Base-by-base conservation (phyloP, 2,329 filamentous ascomycete genomes). In the Rhynchosporium secalis region DNA sequence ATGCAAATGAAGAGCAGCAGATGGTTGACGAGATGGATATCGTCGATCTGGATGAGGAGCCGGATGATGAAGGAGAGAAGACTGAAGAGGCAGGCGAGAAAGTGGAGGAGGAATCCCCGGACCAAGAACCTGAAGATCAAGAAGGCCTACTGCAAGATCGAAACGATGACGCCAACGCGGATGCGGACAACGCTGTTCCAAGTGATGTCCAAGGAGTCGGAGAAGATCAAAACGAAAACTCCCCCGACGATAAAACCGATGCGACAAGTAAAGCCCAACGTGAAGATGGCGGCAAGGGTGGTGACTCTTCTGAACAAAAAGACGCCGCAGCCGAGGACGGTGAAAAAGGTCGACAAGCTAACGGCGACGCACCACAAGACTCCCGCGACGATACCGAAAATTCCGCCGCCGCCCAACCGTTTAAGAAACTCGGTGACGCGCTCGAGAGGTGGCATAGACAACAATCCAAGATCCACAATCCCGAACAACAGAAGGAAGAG, bases 371-470 rank as follows among this genome's bases (percentile, higher is more conserved):
- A 45, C 76, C 72, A 40, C 70, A 74, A 60, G 69, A 77, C 56
- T 62, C 71, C 1, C 65, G 70, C 38, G 69, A 74, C 38, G 73
- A 76, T 15, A 73, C 75, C 15, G 73, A 80, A 67, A 75, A 79
- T 43, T 75, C 75, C 29, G 71, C 72, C 4, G 75, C 84, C 57
- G 78, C 80, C 51, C 86, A 95, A 68, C 90, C 92, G 1, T 96
- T 97, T 81, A 95, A 95, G 78, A 96, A 96, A 72, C 84, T 99
- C 36, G 95, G 95, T 28, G 92, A 99, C 77, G 89, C 92, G 5
- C 81, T 99, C 38, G 93, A 98, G 75, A 86, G 89, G 70, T 99
- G 93, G 91, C 93, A 98, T 75, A 86, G 91, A 62, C 91, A 92
- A 72, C 91, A 96, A 71, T 86, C 85, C 52, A 89, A 96, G 65